Evolutionary conservation across 352 stramenopile genomes (phyloP).

Genomic region (Aphanomyces cochlioides): DNA sequence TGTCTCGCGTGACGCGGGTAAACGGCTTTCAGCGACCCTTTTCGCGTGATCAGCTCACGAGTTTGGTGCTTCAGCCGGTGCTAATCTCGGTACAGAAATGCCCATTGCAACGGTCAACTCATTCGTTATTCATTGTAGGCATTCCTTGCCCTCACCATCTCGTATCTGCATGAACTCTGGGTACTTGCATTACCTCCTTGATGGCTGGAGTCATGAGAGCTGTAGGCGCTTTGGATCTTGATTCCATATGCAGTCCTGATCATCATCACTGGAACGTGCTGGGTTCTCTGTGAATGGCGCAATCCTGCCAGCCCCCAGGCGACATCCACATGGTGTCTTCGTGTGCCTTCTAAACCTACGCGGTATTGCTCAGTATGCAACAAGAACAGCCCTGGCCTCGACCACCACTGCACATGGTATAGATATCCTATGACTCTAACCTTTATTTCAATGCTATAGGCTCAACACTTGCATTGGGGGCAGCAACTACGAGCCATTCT

Average conservation of each 20-base stretch:
- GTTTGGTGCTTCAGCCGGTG: slow-evolving; percentile 69
- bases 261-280: slow-evolving; percentile 50
- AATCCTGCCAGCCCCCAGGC: slow-evolving; percentile 40
- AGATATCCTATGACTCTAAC: not conserved
- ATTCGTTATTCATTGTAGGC: slow-evolving; percentile 32
- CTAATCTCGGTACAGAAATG: slow-evolving; percentile 52
- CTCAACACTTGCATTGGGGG: slow-evolving; percentile 84
- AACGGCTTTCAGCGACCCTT: slow-evolving; percentile 81
- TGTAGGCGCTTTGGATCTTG: slow-evolving; percentile 61
- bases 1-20: slow-evolving; percentile 35
- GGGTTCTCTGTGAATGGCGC: slow-evolving; percentile 61
- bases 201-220: slow-evolving; percentile 54
- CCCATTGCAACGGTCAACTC: not conserved
- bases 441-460: slow-evolving; percentile 23
- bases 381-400: slow-evolving; percentile 74
- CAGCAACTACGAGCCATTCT: slow-evolving; percentile 83
- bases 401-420: slow-evolving; percentile 80
- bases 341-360: slow-evolving; percentile 53
- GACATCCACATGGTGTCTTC: slow-evolving; percentile 35
- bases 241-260: slow-evolving; percentile 60
- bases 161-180: slow-evolving; percentile 52
- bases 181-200: slow-evolving; percentile 46
- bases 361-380: slow-evolving; percentile 81
- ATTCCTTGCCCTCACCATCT: slow-evolving; percentile 63
- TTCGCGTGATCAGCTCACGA: slow-evolving; percentile 67